Evolutionary conservation across 345 rosid species (phyloP).

Genomic region (Salix udensis): DNA sequence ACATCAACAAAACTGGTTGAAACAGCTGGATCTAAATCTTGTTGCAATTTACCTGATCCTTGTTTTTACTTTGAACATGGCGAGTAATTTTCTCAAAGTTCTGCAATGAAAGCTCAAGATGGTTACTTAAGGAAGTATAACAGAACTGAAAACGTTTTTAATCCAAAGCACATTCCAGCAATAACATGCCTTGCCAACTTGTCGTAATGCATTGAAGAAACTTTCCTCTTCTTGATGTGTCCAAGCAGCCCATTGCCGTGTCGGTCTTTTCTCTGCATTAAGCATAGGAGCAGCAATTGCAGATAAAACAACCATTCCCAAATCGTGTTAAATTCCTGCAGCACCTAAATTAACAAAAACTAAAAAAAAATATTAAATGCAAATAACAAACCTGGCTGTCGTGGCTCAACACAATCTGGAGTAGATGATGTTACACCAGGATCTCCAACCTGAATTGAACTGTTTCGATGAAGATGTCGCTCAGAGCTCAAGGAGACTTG

Average conservation of each 20-base stretch:
- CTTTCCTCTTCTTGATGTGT: conserved; percentile 97
- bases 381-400: conserved; percentile 58
- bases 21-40: neutral
- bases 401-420: conserved; percentile 28
- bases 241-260: conserved; percentile 99
- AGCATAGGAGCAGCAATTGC: neutral
- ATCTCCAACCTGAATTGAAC: conserved; percentile 42
- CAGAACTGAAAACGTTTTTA: neutral
- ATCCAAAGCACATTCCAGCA: conserved; percentile 5
- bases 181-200: conserved; percentile 86
- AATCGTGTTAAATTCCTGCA: neutral
- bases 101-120: conserved; percentile 39
- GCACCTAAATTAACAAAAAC: neutral
- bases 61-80: conserved; percentile 94
- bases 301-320: conserved; percentile 1
- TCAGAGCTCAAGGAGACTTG: conserved; percentile 27
- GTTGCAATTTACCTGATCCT: conserved; percentile 77
- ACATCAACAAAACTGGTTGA: conserved; percentile 5
- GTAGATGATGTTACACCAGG: conserved; percentile 36
- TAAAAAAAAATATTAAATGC: conserved; percentile 7
- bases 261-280: conserved; percentile 69
- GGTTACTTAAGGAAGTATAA: conserved; percentile 9
- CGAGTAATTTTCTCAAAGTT: conserved; percentile 96
- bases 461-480: conserved; percentile 30
- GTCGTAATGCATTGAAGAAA: conserved; percentile 95